Conservation (phyloP, 2,329 filamentous ascomycete species). For the Didymella pomorum region DNA sequence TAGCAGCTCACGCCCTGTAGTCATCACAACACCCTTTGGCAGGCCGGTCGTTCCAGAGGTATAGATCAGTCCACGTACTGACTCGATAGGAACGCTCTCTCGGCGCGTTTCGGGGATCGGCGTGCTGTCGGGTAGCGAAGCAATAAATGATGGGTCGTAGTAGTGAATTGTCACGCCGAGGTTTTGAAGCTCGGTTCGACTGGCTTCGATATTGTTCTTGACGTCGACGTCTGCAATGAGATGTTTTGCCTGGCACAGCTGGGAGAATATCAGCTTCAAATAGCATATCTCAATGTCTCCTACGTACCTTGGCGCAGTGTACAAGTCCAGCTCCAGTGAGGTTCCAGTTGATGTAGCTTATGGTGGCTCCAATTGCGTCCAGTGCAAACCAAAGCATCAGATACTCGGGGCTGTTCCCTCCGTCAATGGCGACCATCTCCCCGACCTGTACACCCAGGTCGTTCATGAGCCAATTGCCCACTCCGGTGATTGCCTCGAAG, state of each 20-base stretch:
- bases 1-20: slow-evolving; percentile 41
- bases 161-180: slow-evolving; percentile 39
- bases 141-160: slow-evolving; percentile 39
- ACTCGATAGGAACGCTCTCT: slow-evolving; percentile 35
- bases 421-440: slow-evolving; percentile 49
- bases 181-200: slow-evolving; percentile 33
- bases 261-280: slow-evolving; percentile 56
- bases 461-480: slow-evolving; percentile 49
- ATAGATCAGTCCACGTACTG: slow-evolving; percentile 44
- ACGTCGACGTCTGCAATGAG: slow-evolving; percentile 55
- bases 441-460: slow-evolving; percentile 42
- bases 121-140: slow-evolving; percentile 31
- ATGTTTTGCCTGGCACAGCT: slow-evolving; percentile 58
- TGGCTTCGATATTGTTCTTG: slow-evolving; percentile 57
- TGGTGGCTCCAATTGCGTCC: slow-evolving; percentile 45
- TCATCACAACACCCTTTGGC: slow-evolving; percentile 44
- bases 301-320: slow-evolving; percentile 45
- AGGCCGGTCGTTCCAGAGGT: slow-evolving; percentile 50
- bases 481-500: slow-evolving; percentile 36
- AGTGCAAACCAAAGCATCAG: slow-evolving; percentile 51
- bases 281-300: slow-evolving; percentile 41
- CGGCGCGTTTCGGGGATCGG: slow-evolving; percentile 37
- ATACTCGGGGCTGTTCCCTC: slow-evolving; percentile 48
- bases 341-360: slow-evolving; percentile 50
- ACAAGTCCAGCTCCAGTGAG: slow-evolving; percentile 46